Percentiles rank a stretch among this genome's conserved stretches.
phyloP scores from a whole-genome alignment of 768 basidiomycete genomes.

The Candolleomyces efflorescens region DNA sequence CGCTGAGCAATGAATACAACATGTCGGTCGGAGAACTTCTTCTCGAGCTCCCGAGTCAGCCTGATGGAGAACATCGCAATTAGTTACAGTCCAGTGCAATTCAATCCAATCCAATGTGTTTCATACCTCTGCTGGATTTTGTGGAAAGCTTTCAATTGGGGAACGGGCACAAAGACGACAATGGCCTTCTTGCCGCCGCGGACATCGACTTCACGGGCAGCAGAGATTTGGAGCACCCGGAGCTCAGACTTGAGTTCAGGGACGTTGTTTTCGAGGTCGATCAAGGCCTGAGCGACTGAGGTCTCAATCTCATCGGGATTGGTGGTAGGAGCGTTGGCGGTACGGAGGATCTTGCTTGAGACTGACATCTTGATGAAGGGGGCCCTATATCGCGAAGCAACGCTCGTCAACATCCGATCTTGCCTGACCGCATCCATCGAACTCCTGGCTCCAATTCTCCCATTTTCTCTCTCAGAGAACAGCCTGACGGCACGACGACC shows the following conservation, averaged over 20 bases:
- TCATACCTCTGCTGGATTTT: conserved; percentile 91
- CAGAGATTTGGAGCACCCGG: conserved; percentile 92
- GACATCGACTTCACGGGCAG: conserved; percentile 98
- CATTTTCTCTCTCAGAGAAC: conserved; percentile 15
- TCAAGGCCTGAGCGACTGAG: conserved; percentile 88
- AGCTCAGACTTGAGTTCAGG: conserved; percentile 98
- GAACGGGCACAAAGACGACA: conserved; percentile 96
- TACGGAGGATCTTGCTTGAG: conserved; percentile 85
- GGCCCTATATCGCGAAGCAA: conserved; percentile 23
- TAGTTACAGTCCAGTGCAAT: conserved; percentile 10
- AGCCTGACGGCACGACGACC: conserved; percentile 13
- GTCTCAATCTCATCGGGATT: conserved; percentile 90
- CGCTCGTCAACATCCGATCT: conserved; percentile 46
- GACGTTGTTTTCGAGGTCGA: conserved; percentile 98
- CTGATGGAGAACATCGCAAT: conserved; percentile 36
- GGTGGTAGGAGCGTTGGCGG: conserved; percentile 90
- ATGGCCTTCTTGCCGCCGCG: conserved; percentile 99
- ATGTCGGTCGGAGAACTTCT: conserved; percentile 99
- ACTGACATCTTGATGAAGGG: conserved; percentile 63
- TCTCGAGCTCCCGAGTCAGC: conserved; percentile 98
- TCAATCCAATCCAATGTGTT: conserved; percentile 17
- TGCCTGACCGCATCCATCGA: conserved; percentile 51
- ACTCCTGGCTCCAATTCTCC: conserved; percentile 25
- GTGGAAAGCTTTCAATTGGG: conserved; percentile 97
- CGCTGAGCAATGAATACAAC: conserved; percentile 99